Conservation (phyloP, 2,329 filamentous ascomycete genomes). For the Emericellopsis atlantica region DNA sequence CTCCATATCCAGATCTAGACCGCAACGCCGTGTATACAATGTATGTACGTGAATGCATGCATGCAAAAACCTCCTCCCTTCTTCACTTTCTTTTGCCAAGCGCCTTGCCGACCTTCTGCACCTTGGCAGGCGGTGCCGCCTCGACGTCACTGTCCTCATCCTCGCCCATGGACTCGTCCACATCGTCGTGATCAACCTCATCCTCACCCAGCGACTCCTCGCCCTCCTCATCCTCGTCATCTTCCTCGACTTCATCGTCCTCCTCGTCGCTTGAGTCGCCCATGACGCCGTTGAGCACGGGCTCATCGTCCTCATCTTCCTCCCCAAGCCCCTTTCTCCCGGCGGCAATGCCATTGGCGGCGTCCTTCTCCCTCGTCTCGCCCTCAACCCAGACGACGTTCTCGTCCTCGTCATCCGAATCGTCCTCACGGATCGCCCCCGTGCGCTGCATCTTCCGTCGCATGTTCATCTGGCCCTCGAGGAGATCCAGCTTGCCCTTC, state of each 20-base stretch:
- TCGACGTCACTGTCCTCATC: conserved; percentile 40
- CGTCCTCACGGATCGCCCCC: conserved; percentile 25
- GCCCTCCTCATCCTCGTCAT: conserved; percentile 30
- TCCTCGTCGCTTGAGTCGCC: conserved; percentile 50
- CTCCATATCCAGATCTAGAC: too few species aligned
- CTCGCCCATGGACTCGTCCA: conserved; percentile 40
- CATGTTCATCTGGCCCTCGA: conserved; percentile 79
- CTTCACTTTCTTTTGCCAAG: conserved; percentile 24
- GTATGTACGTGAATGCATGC: not conserved
- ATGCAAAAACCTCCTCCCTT: not conserved
- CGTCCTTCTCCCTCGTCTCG: conserved; percentile 34
- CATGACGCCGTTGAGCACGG: conserved; percentile 38
- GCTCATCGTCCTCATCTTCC: conserved; percentile 45
- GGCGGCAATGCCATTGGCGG: conserved; percentile 7
- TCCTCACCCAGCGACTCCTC: conserved; percentile 42
- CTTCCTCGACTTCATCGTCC: conserved; percentile 26
- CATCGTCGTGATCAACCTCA: conserved; percentile 46
- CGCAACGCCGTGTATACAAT: not conserved
- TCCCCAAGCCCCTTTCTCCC: conserved; percentile 31
- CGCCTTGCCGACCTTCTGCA: conserved; percentile 24
- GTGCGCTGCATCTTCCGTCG: conserved; percentile 53
- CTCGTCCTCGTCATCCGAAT: conserved; percentile 44
- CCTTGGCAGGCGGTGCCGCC: conserved; percentile 31
- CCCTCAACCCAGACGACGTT: conserved; percentile 85
- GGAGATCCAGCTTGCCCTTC: conserved; percentile 91